Base-by-base conservation (phyloP, 805 yeast species). In the Wickerhamiella lipophila region DNA sequence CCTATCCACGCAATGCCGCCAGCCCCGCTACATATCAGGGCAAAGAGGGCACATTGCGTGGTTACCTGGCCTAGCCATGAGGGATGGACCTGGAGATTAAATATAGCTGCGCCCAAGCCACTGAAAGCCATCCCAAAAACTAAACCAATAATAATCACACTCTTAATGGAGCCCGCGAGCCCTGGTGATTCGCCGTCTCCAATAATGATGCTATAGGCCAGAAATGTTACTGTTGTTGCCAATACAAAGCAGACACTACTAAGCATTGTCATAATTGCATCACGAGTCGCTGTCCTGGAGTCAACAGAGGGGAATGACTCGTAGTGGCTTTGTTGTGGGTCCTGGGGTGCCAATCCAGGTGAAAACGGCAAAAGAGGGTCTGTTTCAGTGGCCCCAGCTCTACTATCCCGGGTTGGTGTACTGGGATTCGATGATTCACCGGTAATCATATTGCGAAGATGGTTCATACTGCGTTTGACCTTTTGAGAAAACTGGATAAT, bases 71-170 rank as follows among this genome's bases (percentile, higher is more conserved):
- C 77, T 64, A 69, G 62, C 52, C 66, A 47, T 2, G 69, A 68
- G 1, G 73, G 69, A 9, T 58, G 39, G 49, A 65, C 59, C 15
- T 78, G 64, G 51, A 70, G 60, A 60, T 72, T 58, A 42, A 69
- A 61, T n/a, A 76, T 59, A 27, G 73, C 69, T 42, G 73, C 60
- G 3, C 76, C 68, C n/a, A 68, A 60, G 7, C 69, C 65, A 15
- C 72, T 62, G 22, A 75, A 62, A 1, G 66, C 57, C 36, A 74
- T 58, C 15, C 75, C 62, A n/a, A 73, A 57, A 4, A 68, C 47
- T 48, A 74, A 59, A 4, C 77, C 71, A 9, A 69, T 51, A 4
- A 70, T 65, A 41, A 72, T 64, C 15, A 68, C 58, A 8, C 49
- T 55, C 47, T 52, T 55, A 3, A 62, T 54, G 6, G 56, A 65